phyloP scores from a whole-genome alignment of 73 alveolate species.

The Paraurostyla sp. region DNA sequence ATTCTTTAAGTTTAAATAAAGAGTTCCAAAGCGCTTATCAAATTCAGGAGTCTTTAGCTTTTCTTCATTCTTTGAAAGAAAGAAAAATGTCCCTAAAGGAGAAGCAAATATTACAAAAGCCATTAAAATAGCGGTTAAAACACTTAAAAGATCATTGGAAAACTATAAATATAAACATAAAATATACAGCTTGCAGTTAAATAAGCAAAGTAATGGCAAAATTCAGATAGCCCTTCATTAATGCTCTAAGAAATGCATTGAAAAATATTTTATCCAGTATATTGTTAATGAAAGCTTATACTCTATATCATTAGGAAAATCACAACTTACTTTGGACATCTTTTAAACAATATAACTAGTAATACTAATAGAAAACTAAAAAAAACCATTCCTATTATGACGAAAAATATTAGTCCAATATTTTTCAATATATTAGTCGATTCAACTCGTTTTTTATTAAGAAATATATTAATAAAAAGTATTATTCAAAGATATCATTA shows the following conservation, averaged over 20 bases:
- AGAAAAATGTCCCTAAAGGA: not conserved
- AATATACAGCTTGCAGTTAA: not conserved
- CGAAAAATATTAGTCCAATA: conserved; percentile 19
- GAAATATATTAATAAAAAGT: not conserved
- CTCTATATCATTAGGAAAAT: conserved; percentile 6
- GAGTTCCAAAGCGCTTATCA: not conserved
- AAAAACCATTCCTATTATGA: not conserved
- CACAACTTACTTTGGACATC: too few relatives aligned
- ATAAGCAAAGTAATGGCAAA: not conserved
- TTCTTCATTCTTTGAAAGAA: not conserved
- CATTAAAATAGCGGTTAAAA: not conserved
- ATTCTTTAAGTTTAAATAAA: not conserved
- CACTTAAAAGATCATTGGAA: not conserved
- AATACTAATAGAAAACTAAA: not conserved
- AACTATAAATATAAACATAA: not conserved
- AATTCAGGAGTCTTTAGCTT: not conserved
- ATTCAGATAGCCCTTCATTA: conserved; percentile 14
- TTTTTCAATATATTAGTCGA: conserved; percentile 6
- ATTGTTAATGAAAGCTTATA: not conserved
- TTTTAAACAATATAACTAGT: not conserved
- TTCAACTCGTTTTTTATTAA: not conserved
- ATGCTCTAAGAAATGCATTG: conserved; percentile 14
- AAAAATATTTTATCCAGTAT: not conserved
- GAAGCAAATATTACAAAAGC: not conserved
- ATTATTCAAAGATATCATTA: conserved; percentile 36